Base-by-base conservation (phyloP, 2,329 filamentous ascomycete species). In the Calonectria hawksworthii region DNA sequence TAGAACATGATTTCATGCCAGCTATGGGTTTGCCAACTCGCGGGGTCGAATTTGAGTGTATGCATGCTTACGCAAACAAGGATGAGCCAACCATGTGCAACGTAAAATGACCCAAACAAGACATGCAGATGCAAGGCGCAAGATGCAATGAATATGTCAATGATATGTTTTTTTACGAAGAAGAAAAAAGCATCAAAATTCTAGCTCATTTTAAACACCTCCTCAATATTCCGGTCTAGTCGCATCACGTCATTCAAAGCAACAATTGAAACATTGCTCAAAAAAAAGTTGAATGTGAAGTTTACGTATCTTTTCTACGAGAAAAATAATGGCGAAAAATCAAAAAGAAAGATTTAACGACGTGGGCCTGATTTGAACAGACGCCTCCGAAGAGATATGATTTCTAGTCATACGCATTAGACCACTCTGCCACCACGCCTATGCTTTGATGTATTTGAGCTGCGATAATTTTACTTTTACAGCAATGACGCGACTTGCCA, bases 341-440 rank as follows among this genome's bases (percentile, higher is more conserved):
- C 32, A 63, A 63, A 63, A 63, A 30, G 23, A 63, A 26, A 61
- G 14, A 16, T n/a, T 28, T 5, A 23, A 41, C 56, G 56, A 63
- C 56, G 56, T 63, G 56, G 56, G 56, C 56, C 56, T 63, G 56
- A 63, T 63, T 63, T 28, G 56, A 63, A 63, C 56, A 63, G 56
- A 63, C 56, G 56, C 56, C 56, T 63, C 56, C 56, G 56, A 63
- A 63, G 56, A 63, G 56, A 63, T 63, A 63, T 63, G 56, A 63
- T 63, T 63, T 63, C 56, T 63, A 63, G 56, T 63, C 56, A 63
- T 63, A 63, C 56, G 56, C 56, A 63, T 63, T 63, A 63, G 56
- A 63, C 56, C 56, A 63, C 56, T 63, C 56, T 63, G 56, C 56
- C 56, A 63, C 56, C 56, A 63, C 56, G 56, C 56, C 56, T 59